Evolutionary conservation across 169 alveolate species (phyloP).

Genomic region (Neospora caninum): DNA sequence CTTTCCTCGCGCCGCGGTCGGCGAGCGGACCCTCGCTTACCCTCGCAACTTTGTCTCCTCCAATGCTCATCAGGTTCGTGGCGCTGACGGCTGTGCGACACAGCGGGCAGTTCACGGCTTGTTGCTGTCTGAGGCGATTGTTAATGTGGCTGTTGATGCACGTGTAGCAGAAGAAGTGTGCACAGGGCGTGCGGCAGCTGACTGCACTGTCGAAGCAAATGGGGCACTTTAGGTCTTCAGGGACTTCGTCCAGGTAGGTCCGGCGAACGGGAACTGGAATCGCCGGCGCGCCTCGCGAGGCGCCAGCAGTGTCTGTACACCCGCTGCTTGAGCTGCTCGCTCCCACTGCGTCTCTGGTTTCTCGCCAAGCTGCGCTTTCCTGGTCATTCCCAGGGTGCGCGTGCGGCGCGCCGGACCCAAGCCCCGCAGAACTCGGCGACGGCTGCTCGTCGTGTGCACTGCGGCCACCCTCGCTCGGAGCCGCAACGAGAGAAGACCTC

Average conservation of each 20-base stretch:
- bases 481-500: neutral
- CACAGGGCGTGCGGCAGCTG: slow-evolving; percentile 67
- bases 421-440: neutral
- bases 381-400: neutral
- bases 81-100: slow-evolving; percentile 60
- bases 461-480: neutral
- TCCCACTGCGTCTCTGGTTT: neutral
- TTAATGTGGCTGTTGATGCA: slow-evolving; percentile 69
- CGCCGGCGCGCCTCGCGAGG: neutral
- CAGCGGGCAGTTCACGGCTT: slow-evolving; percentile 65
- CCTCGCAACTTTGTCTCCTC: slow-evolving; percentile 56
- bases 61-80: slow-evolving; percentile 45
- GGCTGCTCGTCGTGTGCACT: neutral
- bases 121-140: slow-evolving; percentile 60
- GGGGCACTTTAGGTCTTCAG: slow-evolving; percentile 70
- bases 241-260: slow-evolving; percentile 62
- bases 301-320: too few relatives aligned
- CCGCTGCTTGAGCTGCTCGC: neutral
- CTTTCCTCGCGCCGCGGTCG: too few relatives aligned
- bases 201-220: slow-evolving; percentile 69
- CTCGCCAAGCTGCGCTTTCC: neutral
- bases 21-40: too few relatives aligned
- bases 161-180: slow-evolving; percentile 63
- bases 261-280: slow-evolving; percentile 67
- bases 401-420: neutral